Evolutionary conservation across 352 stramenopile species (phyloP).

Genomic region (Pseudoperonospora humuli): DNA sequence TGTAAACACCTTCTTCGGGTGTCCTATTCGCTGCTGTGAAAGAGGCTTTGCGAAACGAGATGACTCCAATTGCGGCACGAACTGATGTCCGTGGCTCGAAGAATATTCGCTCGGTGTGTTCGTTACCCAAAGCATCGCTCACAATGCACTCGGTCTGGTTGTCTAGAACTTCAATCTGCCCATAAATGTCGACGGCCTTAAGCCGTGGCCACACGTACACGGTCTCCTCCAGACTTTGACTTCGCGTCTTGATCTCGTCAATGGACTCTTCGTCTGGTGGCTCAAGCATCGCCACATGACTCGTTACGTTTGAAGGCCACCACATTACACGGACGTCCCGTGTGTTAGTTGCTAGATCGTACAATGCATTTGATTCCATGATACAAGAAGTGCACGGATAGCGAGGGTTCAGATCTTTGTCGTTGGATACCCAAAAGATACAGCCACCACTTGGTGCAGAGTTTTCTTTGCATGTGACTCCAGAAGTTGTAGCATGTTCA

Average conservation of each 20-base stretch:
- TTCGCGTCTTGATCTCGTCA: constrained; percentile 16
- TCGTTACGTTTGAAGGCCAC: constrained; percentile 46
- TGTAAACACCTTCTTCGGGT: constrained; percentile 20
- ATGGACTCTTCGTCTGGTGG: constrained; percentile 45
- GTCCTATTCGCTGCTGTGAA: constrained; percentile 25
- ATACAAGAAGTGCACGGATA: constrained; percentile 32
- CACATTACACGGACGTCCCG: constrained; percentile 42
- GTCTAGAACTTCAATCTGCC: constrained; percentile 55
- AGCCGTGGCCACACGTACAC: constrained; percentile 45
- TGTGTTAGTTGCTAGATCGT: constrained; percentile 57
- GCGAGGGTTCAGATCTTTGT: constrained; percentile 10
- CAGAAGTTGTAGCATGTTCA: constrained; percentile 10
- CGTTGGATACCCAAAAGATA: constrained; percentile 48
- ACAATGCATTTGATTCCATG: constrained; percentile 39
- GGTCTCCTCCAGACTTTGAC: constrained; percentile 21
- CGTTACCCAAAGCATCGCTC: constrained; percentile 8
- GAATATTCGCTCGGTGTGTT: constrained; percentile 5
- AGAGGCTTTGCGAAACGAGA: constrained; percentile 32
- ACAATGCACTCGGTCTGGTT: constrained; percentile 34
- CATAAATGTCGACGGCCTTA: constrained; percentile 49
- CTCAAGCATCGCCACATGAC: constrained; percentile 32
- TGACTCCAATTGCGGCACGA: constrained; percentile 24
- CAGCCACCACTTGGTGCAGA: constrained; percentile 45
- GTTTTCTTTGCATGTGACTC: constrained; percentile 32
- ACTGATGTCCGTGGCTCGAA: constrained; percentile 30